Base-by-base conservation (phyloP, 2,329 filamentous ascomycete genomes). In the Colletotrichum sp. region DNA sequence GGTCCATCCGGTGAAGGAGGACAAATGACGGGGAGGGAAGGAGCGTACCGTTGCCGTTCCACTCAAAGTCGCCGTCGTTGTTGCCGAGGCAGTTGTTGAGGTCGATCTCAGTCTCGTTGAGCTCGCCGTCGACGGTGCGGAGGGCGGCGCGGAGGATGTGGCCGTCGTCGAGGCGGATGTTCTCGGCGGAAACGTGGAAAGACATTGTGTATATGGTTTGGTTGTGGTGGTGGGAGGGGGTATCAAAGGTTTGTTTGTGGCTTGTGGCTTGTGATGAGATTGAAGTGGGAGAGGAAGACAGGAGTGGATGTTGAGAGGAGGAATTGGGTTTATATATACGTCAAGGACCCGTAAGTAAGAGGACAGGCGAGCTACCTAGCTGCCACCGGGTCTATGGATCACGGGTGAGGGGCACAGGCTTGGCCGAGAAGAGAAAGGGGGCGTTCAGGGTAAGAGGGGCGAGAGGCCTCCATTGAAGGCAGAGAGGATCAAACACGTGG, bases 81-180 rank as follows among this genome's bases (percentile, higher is more conserved):
- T 91, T 91, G 44, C 90, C 89, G 65, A 91, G 84, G 79, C 82
- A 80, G 4, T 83, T 64, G 83, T 91, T 87, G 75, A 91, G 86
- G 80, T 91, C 85, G 59, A 61, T 61, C 28, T 30, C 25, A 28
- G 59, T 19, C 4, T 83, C 65, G 83, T 91, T 87, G 75, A 91
- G 86, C 80, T 91, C 85, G 57, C 87, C 89, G 8, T 87, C 81
- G 5, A 74, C 83, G 67, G 85, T 85, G 67, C 71, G 73, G 64
- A 89, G 86, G 63, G 81, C 77, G 74, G 86, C 88, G 30, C 78
- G 82, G 74, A 91, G 89, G 79, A 88, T 86, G 82, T 88, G 85
- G 78, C 84, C 85, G 78, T 90, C 86, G 64, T 89, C 88, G 78
- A 91, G 81, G 79, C 83, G 83, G 80, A 90, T 87, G 77, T 88